These are phyloP conservation scores for Cladosporium sp. DNA, from an alignment of 2,329 filamentous ascomycete species.

Conservation along the genomic window DNA sequence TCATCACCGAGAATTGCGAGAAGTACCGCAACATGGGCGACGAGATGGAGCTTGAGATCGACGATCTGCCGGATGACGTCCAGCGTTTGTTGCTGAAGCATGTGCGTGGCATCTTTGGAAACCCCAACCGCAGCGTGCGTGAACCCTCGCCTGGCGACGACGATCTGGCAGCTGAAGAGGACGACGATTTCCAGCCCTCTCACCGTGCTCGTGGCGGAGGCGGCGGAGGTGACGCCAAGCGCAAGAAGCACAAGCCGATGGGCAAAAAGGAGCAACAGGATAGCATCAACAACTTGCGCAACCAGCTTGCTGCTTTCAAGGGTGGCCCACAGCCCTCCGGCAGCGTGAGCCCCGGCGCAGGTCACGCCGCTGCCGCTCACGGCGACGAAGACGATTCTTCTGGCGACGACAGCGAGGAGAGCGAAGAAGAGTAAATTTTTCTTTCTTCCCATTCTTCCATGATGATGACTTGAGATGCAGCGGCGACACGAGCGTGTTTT, in stretches of 20 bases:
- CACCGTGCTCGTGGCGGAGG: constrained; percentile 26
- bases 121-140: constrained; percentile 28
- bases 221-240: constrained; percentile 46
- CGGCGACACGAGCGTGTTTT: constrained; percentile 7
- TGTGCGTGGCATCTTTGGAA: constrained; percentile 48
- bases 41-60: constrained; percentile 66
- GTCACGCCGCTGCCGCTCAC: constrained; percentile 22
- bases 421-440: constrained; percentile 35
- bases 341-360: constrained; percentile 25
- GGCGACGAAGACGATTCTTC: constrained; percentile 24
- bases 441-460: not conserved
- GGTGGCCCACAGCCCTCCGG: constrained; percentile 20
- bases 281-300: constrained; percentile 63
- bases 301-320: constrained; percentile 51
- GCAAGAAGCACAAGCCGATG: constrained; percentile 77
- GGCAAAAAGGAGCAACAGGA: constrained; percentile 70
- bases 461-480: constrained; percentile 18
- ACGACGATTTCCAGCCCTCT: constrained; percentile 52
- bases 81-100: constrained; percentile 58
- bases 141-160: constrained; percentile 31
- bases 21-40: constrained; percentile 62
- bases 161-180: constrained; percentile 41
- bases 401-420: constrained; percentile 38
- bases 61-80: constrained; percentile 56
- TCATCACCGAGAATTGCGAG: constrained; percentile 83